Evolutionary conservation across 305 asterid species (phyloP).

Genomic region (Solanum hybrid): DNA sequence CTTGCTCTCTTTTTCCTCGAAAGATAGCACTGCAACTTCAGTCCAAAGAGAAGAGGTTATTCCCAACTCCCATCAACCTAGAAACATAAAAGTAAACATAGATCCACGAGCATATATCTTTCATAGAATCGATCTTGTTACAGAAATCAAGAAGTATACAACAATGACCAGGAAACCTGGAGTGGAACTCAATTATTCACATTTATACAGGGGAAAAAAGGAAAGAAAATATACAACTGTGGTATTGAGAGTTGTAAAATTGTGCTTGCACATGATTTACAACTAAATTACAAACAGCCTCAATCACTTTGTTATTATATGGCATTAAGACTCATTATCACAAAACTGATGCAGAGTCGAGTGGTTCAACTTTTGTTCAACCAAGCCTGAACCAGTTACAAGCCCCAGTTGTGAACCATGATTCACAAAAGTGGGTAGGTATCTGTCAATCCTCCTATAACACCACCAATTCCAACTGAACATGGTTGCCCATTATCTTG

Average conservation of each 20-base stretch:
- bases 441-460: constrained; percentile 21
- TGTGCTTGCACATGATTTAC: constrained; percentile 23
- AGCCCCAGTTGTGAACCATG: constrained; percentile 54
- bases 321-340: constrained; percentile 2
- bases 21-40: background rate
- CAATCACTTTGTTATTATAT: constrained; percentile 10
- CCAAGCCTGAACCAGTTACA: constrained; percentile 30
- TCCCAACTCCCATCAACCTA: background rate
- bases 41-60: background rate
- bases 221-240: background rate
- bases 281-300: constrained; percentile 23
- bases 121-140: background rate
- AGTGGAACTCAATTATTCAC: background rate
- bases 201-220: background rate
- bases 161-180: background rate
- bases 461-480: constrained; percentile 65
- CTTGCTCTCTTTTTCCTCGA: background rate
- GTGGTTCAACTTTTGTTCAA: constrained; percentile 89
- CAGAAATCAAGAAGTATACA: background rate
- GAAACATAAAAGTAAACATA: background rate
- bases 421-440: constrained; percentile 42
- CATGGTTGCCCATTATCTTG: constrained; percentile 44
- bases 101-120: background rate
- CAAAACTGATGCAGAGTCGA: constrained; percentile 9
- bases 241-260: background rate